These are phyloP conservation scores for Tylopilus rubrobrunneus DNA, from an alignment of 768 basidiomycete species.

Conservation along the genomic window DNA sequence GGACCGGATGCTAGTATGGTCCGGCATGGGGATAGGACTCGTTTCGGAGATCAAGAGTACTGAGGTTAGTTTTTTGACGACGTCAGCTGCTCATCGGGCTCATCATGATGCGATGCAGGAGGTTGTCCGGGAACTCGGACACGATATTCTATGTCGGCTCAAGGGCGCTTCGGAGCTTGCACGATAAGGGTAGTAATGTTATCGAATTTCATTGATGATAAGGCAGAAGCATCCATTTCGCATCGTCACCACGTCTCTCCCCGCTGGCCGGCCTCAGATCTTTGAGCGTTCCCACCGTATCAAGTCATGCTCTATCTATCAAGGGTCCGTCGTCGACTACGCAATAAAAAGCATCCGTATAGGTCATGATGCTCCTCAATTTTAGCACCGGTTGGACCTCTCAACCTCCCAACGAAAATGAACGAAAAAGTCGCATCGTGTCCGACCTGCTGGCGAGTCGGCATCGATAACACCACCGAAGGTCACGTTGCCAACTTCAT, in stretches of 20 bases:
- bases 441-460: not conserved
- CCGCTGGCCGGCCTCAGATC: not conserved
- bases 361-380: slow-evolving; percentile 5
- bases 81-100: not conserved
- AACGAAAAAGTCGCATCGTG: slow-evolving; percentile 4
- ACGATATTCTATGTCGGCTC: slow-evolving; percentile 40
- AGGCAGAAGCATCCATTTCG: slow-evolving; percentile 2
- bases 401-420: slow-evolving; percentile 14
- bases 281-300: slow-evolving; percentile 18
- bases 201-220: slow-evolving; percentile 20
- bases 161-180: slow-evolving; percentile 23
- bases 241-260: slow-evolving; percentile 2
- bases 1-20: slow-evolving; percentile 59
- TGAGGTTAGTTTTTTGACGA: slow-evolving; percentile 29
- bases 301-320: slow-evolving; percentile 8
- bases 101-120: slow-evolving; percentile 37
- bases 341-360: slow-evolving; percentile 8
- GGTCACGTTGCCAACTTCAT: not conserved
- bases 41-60: slow-evolving; percentile 44
- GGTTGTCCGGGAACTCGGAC: slow-evolving; percentile 49
- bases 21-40: slow-evolving; percentile 60
- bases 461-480: not conserved
- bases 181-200: slow-evolving; percentile 16
- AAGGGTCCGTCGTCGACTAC: not conserved
- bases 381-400: slow-evolving; percentile 4